Evolutionary conservation across 208 protist species (phyloP), one percentile per base, ranked within the genome.

Genomic region (Crithidia expoeki): DNA sequence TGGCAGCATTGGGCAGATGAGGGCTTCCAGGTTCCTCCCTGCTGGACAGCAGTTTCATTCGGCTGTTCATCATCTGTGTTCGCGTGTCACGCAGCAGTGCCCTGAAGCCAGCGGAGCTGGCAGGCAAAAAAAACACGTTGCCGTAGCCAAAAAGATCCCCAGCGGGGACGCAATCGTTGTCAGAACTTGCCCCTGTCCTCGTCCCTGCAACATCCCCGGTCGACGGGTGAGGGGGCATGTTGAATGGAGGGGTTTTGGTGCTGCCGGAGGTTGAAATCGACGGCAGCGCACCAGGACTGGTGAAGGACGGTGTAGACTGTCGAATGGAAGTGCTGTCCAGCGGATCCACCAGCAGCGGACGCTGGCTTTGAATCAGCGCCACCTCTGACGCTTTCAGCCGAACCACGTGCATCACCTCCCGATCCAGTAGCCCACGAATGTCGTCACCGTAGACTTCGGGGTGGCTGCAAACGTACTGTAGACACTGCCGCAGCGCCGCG

Each of bases 371-470:
- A 4, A 86, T 47, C 3, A 95, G 66, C 6, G 90, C 61, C 42
- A 79, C 62, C 74, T 95, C 88, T 3, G 90, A 87, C 2, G 86
- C 84, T 42, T 94, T 88, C 9, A 93, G 68, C n/a, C 85, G 88
- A 79, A 93, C 76, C 28, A 94, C 90, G 72, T 93, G 80, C 73
- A 88, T 79, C 10, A 90, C 63, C 69, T 96, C 88, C 17, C 83
- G 76, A 25, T 92, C 75, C 21, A 96, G 70, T 9, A 96, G 59
- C 21, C 73, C 86, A 4, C 80, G 81, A 4, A 94, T 30, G 67
- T 96, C 79, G 44, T 64, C 81, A 27, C 91, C 91, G 70, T 96
- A 96, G 4, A 86, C 51, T 32, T 96, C 88, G 2, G 91, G 91
- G 76, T 92, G 88, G 51, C 59, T 83, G 64, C 75, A 76, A 46